These are phyloP conservation scores for Macroventuria anomochaeta DNA, from an alignment of 2,329 filamentous ascomycete genomes.

Conservation along the genomic window DNA sequence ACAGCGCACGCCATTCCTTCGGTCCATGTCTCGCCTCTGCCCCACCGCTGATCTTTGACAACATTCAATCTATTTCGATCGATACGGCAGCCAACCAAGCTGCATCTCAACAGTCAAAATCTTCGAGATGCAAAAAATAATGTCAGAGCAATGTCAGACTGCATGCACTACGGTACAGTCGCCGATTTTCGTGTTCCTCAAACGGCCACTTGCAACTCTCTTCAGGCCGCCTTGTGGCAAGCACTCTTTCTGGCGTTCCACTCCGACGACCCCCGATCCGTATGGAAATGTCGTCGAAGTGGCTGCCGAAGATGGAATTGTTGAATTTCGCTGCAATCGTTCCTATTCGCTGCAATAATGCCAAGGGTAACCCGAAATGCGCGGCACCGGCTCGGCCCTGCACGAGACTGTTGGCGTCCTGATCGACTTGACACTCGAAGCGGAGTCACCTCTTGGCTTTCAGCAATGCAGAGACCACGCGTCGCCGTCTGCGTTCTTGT, in stretches of 20 bases:
- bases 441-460: slow-evolving; percentile 16
- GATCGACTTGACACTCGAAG: slow-evolving; percentile 19
- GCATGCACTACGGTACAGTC: slow-evolving; percentile 9
- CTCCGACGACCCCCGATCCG: slow-evolving; percentile 14
- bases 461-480: slow-evolving; percentile 31
- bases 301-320: slow-evolving; percentile 27
- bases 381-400: slow-evolving; percentile 36
- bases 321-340: slow-evolving; percentile 6
- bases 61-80: slow-evolving; percentile 13
- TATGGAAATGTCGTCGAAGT: slow-evolving; percentile 16
- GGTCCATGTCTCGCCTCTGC: slow-evolving; percentile 2
- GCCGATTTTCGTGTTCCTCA: background rate
- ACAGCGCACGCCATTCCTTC: background rate
- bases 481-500: slow-evolving; percentile 10
- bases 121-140: background rate
- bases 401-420: slow-evolving; percentile 24
- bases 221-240: background rate
- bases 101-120: slow-evolving; percentile 1
- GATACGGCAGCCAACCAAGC: background rate
- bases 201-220: background rate
- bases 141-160: no score
- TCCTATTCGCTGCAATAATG: slow-evolving; percentile 20
- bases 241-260: background rate
- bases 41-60: slow-evolving; percentile 14
- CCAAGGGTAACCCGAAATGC: slow-evolving; percentile 21